phyloP scores from a whole-genome alignment of 2,329 filamentous ascomycete genomes.

The Incumbomyces delicatus region DNA sequence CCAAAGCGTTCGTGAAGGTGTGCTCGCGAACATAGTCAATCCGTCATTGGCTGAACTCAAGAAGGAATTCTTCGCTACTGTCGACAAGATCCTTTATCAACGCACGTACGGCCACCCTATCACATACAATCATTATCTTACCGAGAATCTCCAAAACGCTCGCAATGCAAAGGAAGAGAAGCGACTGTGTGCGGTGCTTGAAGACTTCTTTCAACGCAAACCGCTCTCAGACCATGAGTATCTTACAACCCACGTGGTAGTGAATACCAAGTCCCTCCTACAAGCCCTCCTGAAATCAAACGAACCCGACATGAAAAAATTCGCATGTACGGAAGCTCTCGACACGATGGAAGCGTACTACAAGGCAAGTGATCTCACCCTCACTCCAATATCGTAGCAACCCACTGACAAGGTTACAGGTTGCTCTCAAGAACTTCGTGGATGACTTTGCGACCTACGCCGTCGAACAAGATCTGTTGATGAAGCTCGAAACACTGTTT shows the following conservation, averaged over 20 bases:
- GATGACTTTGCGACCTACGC: constrained; percentile 42
- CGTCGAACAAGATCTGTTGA: constrained; percentile 40
- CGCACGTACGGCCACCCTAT: constrained; percentile 32
- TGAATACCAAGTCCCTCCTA: neutral
- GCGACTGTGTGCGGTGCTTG: neutral
- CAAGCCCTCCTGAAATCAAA: constrained; percentile 8
- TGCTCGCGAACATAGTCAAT: neutral
- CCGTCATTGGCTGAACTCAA: constrained; percentile 6
- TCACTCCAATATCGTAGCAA: neutral
- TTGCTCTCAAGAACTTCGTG: constrained; percentile 36
- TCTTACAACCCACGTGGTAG: neutral
- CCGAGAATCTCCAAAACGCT: constrained; percentile 25
- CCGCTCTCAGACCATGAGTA: neutral
- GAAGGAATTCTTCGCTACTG: constrained; percentile 21
- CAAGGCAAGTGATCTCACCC: constrained; percentile 31
- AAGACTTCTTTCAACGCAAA: constrained; percentile 4
- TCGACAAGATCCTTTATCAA: constrained; percentile 35
- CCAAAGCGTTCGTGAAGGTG: neutral
- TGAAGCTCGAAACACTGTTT: constrained; percentile 33
- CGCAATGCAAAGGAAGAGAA: constrained; percentile 8
- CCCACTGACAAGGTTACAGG: constrained; percentile 23
- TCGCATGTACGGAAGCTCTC: constrained; percentile 30
- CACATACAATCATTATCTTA: constrained; percentile 31
- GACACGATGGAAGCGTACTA: constrained; percentile 39
- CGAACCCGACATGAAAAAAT: constrained; percentile 29